Percentiles rank a stretch among this genome's conserved stretches.
phyloP scores from a whole-genome alignment of 352 stramenopile species.

The Phytophthora hibernalis region DNA sequence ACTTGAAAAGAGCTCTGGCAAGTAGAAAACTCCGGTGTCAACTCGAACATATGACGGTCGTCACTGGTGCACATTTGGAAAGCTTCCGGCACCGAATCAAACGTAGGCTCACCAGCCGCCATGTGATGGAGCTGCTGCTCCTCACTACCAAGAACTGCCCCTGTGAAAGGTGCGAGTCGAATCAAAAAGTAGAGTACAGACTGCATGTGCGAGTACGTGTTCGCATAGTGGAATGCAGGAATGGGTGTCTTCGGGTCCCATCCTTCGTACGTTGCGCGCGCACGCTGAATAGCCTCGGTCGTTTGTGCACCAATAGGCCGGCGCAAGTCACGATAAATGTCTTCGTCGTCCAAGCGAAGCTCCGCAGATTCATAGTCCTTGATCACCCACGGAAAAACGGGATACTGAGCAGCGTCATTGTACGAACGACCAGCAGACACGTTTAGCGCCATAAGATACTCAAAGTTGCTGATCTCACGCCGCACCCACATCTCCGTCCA shows the following conservation, averaged over 20 bases:
- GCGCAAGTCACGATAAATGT: conserved; percentile 95
- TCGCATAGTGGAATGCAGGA: conserved; percentile 79
- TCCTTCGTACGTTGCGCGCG: conserved; percentile 52
- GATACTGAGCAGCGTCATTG: conserved; percentile 98
- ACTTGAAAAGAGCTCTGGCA: conserved; percentile 75
- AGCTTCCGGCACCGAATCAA: conserved; percentile 70
- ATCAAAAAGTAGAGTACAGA: conserved; percentile 83
- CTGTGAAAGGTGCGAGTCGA: conserved; percentile 73
- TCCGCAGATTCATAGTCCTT: conserved; percentile 95
- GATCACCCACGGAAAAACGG: conserved; percentile 98
- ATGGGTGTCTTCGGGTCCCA: conserved; percentile 57
- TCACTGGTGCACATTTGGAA: conserved; percentile 66
- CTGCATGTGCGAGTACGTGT: conserved; percentile 73
- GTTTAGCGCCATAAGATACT: conserved; percentile 98
- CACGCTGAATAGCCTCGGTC: conserved; percentile 47
- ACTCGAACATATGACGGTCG: conserved; percentile 69
- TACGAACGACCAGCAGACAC: conserved; percentile 95
- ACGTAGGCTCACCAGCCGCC: conserved; percentile 50
- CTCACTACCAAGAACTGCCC: conserved; percentile 47
- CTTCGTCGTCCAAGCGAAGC: conserved; percentile 93
- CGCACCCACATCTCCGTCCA: conserved; percentile 90
- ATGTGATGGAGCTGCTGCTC: conserved; percentile 43
- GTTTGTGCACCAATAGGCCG: conserved; percentile 97
- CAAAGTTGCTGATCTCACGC: conserved; percentile 93
- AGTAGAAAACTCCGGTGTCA: conserved; percentile 86